Evolutionary conservation across 768 basidiomycete genomes (phyloP).

Genomic region (Omphalotus guepiniiformis): DNA sequence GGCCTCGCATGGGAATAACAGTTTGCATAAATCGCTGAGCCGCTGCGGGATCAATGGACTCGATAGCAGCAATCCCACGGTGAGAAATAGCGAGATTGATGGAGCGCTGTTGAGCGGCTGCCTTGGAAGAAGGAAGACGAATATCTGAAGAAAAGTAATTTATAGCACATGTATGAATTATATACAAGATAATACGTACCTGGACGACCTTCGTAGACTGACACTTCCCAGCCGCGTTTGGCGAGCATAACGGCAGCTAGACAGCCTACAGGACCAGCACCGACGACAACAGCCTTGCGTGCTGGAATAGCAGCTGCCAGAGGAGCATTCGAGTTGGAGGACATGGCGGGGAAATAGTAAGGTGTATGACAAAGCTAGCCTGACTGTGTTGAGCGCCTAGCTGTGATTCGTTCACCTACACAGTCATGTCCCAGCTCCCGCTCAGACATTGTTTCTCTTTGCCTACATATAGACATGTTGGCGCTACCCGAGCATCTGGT

Average conservation of each 20-base stretch:
- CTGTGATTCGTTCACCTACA: background rate
- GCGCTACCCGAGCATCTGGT: slow-evolving; percentile 33
- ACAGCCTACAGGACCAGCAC: slow-evolving; percentile 94
- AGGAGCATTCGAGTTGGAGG: background rate
- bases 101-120: slow-evolving; percentile 70
- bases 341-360: background rate
- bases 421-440: slow-evolving; percentile 27
- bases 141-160: slow-evolving; percentile 47
- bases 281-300: slow-evolving; percentile 63
- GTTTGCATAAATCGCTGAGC: slow-evolving; percentile 68
- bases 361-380: slow-evolving; percentile 1
- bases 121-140: slow-evolving; percentile 66
- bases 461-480: slow-evolving; percentile 51
- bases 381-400: background rate
- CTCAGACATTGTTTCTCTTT: slow-evolving; percentile 51
- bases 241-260: slow-evolving; percentile 84
- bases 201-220: slow-evolving; percentile 74
- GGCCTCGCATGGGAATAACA: slow-evolving; percentile 90
- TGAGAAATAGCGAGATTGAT: slow-evolving; percentile 97
- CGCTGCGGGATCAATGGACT: slow-evolving; percentile 68
- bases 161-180: slow-evolving; percentile 3
- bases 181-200: slow-evolving; percentile 45
- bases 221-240: slow-evolving; percentile 81
- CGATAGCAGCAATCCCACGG: slow-evolving; percentile 85
- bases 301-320: background rate